Conservation (phyloP, 352 stramenopile genomes). For the Phytophthora pinifolia region DNA sequence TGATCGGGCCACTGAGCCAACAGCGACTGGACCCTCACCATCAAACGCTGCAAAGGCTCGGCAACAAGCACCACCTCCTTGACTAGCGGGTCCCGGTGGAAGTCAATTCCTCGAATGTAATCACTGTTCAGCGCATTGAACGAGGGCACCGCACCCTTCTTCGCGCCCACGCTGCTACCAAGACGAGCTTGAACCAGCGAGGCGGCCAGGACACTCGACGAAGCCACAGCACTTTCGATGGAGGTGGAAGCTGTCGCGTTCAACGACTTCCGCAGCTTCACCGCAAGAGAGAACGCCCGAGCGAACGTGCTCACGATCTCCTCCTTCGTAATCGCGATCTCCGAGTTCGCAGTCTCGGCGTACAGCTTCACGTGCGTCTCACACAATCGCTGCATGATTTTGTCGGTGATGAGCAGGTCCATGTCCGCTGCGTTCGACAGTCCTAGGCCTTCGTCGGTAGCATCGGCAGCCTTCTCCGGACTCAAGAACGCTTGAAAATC, state of each 20-base stretch:
- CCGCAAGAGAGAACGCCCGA: slow-evolving; percentile 64
- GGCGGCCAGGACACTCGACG: slow-evolving; percentile 58
- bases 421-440: slow-evolving; percentile 24
- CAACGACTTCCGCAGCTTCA: slow-evolving; percentile 66
- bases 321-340: slow-evolving; percentile 38
- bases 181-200: slow-evolving; percentile 74
- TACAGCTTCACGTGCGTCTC: slow-evolving; percentile 74
- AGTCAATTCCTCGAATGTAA: slow-evolving; percentile 88
- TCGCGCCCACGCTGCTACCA: slow-evolving; percentile 35
- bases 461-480: slow-evolving; percentile 32
- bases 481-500: slow-evolving; percentile 75
- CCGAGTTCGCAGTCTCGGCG: slow-evolving; percentile 49
- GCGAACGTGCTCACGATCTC: slow-evolving; percentile 69
- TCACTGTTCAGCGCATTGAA: slow-evolving; percentile 66
- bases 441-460: slow-evolving; percentile 6
- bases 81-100: slow-evolving; percentile 93
- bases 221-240: slow-evolving; percentile 54
- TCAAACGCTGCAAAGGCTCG: slow-evolving; percentile 84
- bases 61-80: slow-evolving; percentile 92
- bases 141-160: slow-evolving; percentile 37
- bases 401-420: slow-evolving; percentile 72
- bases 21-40: slow-evolving; percentile 90
- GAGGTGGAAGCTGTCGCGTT: slow-evolving; percentile 47
- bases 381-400: slow-evolving; percentile 70
- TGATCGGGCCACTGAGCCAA: slow-evolving; percentile 96